Conservation (phyloP, 1,284 basidiomycete species). For the Cryptococcus deneoformans region DNA sequence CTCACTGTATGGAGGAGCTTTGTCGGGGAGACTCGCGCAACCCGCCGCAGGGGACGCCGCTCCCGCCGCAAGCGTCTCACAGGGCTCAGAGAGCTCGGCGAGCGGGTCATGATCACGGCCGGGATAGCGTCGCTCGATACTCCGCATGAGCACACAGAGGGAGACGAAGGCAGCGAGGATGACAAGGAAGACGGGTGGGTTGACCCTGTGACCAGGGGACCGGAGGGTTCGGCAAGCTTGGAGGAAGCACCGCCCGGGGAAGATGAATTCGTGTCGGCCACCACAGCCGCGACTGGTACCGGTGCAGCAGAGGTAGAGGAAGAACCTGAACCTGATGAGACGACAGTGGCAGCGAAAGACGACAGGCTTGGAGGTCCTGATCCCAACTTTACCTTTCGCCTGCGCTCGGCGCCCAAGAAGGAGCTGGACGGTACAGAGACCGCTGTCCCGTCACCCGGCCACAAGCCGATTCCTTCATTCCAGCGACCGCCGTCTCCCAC, state of each 20-base stretch:
- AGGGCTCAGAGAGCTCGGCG: conserved; percentile 14
- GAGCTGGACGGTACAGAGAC: neutral
- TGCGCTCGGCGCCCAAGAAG: conserved; percentile 25
- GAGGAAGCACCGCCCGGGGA: conserved; percentile 17
- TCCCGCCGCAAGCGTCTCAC: neutral
- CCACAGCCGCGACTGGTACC: neutral
- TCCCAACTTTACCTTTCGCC: conserved; percentile 29
- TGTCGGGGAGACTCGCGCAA: conserved; percentile 45
- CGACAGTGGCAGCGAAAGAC: neutral
- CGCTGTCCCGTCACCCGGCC: neutral
- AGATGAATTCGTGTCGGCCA: conserved; percentile 21
- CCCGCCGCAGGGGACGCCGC: conserved; percentile 11
- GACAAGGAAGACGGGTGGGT: conserved; percentile 26
- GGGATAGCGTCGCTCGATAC: conserved; percentile 3
- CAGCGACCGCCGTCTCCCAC: conserved; percentile 8
- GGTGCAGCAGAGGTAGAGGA: neutral
- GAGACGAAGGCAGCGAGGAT: conserved; percentile 12
- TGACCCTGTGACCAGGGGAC: conserved; percentile 44
- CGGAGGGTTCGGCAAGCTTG: conserved; percentile 15
- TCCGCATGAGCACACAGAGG: conserved; percentile 9
- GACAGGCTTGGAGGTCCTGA: conserved; percentile 3
- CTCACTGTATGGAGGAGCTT: conserved; percentile 41
- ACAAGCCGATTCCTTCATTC: neutral
- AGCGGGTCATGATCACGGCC: conserved; percentile 14
- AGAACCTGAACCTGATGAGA: neutral